Conservation (phyloP, 208 protist species). For the Leishmania arabica region DNA sequence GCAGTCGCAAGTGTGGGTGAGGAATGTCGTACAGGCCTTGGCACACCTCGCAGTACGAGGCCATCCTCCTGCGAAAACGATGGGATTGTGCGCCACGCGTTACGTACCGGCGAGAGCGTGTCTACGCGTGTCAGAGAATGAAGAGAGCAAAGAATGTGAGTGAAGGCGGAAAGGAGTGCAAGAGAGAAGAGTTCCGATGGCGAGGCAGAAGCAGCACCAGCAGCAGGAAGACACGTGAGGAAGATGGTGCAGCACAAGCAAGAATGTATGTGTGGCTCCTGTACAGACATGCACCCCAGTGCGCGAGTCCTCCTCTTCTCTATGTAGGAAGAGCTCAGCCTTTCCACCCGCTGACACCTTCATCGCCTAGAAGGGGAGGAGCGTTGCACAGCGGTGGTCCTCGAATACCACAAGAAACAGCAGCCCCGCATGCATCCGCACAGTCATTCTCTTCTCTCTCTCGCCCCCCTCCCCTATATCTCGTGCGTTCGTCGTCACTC, state of each 20-base stretch:
- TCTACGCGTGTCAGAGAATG: not conserved
- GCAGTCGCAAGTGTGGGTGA: slow-evolving; percentile 32
- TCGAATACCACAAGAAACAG: not conserved
- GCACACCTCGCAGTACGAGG: slow-evolving; percentile 86
- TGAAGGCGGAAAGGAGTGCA: not conserved
- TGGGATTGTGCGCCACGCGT: not conserved
- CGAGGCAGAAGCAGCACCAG: not conserved
- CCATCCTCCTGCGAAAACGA: slow-evolving; percentile 35
- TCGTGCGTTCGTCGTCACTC: too few species aligned
- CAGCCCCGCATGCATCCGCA: not conserved
- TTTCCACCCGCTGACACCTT: not conserved
- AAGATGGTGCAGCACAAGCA: not conserved
- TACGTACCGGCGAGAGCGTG: not conserved
- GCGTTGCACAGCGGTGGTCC: not conserved
- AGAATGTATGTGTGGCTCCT: not conserved
- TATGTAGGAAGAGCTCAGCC: not conserved
- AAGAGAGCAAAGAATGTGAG: not conserved
- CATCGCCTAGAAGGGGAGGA: not conserved
- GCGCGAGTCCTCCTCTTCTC: not conserved
- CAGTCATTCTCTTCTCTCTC: not conserved
- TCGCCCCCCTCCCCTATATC: not conserved
- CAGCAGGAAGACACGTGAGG: not conserved
- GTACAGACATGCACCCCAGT: not conserved
- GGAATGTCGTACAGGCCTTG: slow-evolving; percentile 43
- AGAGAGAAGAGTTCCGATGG: not conserved